Base-by-base conservation (phyloP, 441 rosid genomes). In the Bruguiera hainesii region DNA sequence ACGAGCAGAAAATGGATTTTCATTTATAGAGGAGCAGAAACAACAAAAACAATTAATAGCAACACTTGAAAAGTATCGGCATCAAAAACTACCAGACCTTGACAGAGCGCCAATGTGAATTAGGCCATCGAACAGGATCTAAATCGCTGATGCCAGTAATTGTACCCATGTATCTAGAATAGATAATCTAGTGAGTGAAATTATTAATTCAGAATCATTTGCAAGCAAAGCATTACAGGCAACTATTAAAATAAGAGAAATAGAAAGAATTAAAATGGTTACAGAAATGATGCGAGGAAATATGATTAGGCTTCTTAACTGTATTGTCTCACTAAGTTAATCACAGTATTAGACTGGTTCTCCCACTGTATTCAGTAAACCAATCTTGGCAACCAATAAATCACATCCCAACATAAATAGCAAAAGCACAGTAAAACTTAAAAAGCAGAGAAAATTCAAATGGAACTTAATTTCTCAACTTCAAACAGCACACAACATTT, bases 41-140 rank as follows among this genome's bases (percentile, higher is more conserved):
- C 33, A 33, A 25, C 30, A 26, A 66, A 60, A 57, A 61, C 0
- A 15, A 55, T 28, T 25, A 15, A 29, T 19, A 26, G 35, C 52
- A 28, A 58, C 31, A 2, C n/a, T 4, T 39, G 59, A 61, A 18
- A 66, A 15, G 11, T 56, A 20, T 6, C 5, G 31, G 49, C 26
- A 11, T 8, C 16, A 42, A 66, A 39, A 51, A 16, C 48, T 21
- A 61, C 56, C 79, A 37, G 67, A 90, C 96, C 94, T 90, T 88
- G 60, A 90, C 92, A 53, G 93, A 86, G 60, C 96, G 85, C 94
- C 94, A 90, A 76, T 86, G 83, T 31, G 97, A 90, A 73, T 85
- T 90, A 26, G 87, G 84, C 96, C 96, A 89, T 39, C 85, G 81
- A 61, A 69, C 80, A 71, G 90, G 79, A 69, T 90, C 94, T 51